Evolutionary conservation across 2,329 filamentous ascomycete species (phyloP).

Genomic region (Huntiella abstrusa): DNA sequence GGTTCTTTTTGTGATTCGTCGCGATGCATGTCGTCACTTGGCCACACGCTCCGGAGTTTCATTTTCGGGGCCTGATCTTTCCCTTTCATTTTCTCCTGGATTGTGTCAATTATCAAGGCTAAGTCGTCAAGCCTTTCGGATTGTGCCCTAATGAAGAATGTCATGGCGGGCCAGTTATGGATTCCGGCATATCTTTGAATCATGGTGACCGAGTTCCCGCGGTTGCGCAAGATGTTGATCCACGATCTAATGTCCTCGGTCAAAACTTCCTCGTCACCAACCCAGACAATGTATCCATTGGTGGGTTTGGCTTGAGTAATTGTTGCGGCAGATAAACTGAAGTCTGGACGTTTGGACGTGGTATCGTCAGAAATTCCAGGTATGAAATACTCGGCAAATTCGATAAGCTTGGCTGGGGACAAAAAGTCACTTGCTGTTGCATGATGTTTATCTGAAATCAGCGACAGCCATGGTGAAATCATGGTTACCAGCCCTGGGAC

Average conservation of each 20-base stretch:
- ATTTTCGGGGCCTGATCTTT: too few species aligned
- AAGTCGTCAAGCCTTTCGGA: slow-evolving; percentile 34
- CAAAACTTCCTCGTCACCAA: slow-evolving; percentile 62
- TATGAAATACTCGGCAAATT: slow-evolving; percentile 50
- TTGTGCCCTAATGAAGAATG: slow-evolving; percentile 32
- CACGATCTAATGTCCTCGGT: slow-evolving; percentile 48
- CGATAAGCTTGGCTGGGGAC: slow-evolving; percentile 43
- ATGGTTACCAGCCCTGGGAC: slow-evolving; percentile 40
- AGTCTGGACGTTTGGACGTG: neutral
- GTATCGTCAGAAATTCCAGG: slow-evolving; percentile 14
- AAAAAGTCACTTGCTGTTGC: slow-evolving; percentile 62
- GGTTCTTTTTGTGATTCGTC: too few species aligned
- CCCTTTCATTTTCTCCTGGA: slow-evolving; percentile 12
- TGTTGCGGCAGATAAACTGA: neutral
- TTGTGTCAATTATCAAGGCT: slow-evolving; percentile 21
- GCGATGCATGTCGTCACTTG: too few species aligned
- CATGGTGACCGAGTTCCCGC: slow-evolving; percentile 32
- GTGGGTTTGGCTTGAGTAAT: slow-evolving; percentile 23
- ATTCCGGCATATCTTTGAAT: slow-evolving; percentile 47
- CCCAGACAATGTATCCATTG: slow-evolving; percentile 50
- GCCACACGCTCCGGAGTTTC: too few species aligned
- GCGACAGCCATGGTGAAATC: slow-evolving; percentile 65
- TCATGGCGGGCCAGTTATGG: slow-evolving; percentile 68
- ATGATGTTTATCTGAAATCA: slow-evolving; percentile 47
- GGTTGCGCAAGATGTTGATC: slow-evolving; percentile 15